These are phyloP conservation scores for Pelargonium fulgidum DNA, from an alignment of 441 rosid species.

Conservation along the genomic window DNA sequence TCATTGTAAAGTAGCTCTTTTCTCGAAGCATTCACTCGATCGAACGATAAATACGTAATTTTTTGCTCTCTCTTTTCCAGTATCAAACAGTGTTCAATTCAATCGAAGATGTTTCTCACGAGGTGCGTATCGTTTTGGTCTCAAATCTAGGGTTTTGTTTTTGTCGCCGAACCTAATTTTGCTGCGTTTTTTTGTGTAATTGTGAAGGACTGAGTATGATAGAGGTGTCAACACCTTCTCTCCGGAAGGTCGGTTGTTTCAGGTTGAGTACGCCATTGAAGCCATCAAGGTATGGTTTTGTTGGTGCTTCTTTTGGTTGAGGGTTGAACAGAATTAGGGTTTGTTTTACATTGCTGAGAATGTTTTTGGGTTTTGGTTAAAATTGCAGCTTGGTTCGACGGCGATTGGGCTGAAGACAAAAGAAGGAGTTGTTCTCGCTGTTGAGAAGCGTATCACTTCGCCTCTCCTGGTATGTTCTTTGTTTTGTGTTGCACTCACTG, in stretches of 20 bases:
- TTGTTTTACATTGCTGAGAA: not conserved
- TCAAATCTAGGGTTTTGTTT: not conserved
- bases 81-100: not conserved
- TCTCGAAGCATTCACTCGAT: not conserved
- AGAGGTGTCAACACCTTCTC: constrained; percentile 98
- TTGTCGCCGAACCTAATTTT: not conserved
- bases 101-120: constrained; percentile 23
- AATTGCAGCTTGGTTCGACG: constrained; percentile 80
- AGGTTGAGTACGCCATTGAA: constrained; percentile 98
- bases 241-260: constrained; percentile 92
- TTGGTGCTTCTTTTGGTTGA: not conserved
- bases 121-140: constrained; percentile 15
- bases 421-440: constrained; percentile 96
- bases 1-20: not conserved
- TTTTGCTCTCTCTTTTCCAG: not conserved
- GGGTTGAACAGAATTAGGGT: not conserved
- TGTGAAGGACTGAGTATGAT: constrained; percentile 86
- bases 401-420: constrained; percentile 94
- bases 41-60: not conserved
- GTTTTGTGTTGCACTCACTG: not conserved
- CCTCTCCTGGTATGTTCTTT: constrained; percentile 55
- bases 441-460: constrained; percentile 96
- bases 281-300: constrained; percentile 71
- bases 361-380: constrained; percentile 12
- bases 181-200: constrained; percentile 5